phyloP scores from a whole-genome alignment of 352 stramenopile genomes.

The Phytophthora fragariaefolia region DNA sequence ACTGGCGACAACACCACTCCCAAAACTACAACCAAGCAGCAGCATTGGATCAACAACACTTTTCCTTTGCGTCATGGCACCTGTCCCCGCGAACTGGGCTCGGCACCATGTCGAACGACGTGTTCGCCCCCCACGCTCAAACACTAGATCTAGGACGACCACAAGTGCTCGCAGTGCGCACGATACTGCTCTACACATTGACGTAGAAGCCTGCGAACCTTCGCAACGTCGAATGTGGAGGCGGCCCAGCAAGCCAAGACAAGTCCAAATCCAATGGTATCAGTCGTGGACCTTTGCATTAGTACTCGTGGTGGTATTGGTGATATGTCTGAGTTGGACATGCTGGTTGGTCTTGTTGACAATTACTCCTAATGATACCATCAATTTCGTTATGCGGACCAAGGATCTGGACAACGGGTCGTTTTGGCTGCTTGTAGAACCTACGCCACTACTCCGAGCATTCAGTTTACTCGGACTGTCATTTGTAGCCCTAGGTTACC shows the following conservation, averaged over 20 bases:
- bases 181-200: slow-evolving; percentile 14
- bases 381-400: slow-evolving; percentile 49
- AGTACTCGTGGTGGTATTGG: slow-evolving; percentile 12
- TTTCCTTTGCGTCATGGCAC: slow-evolving; percentile 1
- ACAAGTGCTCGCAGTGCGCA: slow-evolving; percentile 11
- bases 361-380: slow-evolving; percentile 29
- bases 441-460: slow-evolving; percentile 17
- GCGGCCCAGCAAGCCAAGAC: slow-evolving; percentile 3
- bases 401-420: slow-evolving; percentile 38
- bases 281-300: slow-evolving; percentile 21
- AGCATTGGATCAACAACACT: neutral
- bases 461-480: slow-evolving; percentile 29
- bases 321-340: slow-evolving; percentile 34
- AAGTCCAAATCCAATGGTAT: slow-evolving; percentile 11
- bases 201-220: slow-evolving; percentile 9
- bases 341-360: slow-evolving; percentile 43
- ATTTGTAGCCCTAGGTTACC: slow-evolving; percentile 34
- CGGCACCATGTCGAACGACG: slow-evolving; percentile 16
- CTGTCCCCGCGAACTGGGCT: slow-evolving; percentile 11
- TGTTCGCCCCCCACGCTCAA: slow-evolving; percentile 13
- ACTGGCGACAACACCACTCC: too few species aligned
- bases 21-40: too few species aligned
- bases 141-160: slow-evolving; percentile 9
- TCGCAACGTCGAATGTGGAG: slow-evolving; percentile 15
- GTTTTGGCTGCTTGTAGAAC: slow-evolving; percentile 50